phyloP scores from a whole-genome alignment of 2,329 filamentous ascomycete species.

The Pleurostoma richardsiae region DNA sequence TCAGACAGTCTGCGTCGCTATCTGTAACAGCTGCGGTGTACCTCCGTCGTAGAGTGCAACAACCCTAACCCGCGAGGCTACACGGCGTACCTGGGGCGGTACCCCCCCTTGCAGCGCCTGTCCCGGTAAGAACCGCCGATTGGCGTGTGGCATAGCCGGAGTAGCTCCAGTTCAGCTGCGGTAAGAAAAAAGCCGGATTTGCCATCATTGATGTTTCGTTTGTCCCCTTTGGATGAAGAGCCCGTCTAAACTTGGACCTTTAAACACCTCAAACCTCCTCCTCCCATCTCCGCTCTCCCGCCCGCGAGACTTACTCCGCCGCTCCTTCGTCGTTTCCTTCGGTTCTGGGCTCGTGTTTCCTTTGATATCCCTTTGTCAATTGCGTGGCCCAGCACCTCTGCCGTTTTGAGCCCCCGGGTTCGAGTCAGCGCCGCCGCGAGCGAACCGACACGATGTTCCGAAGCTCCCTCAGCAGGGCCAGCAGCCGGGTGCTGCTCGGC shows the following conservation, averaged over 20 bases:
- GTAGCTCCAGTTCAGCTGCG: background rate
- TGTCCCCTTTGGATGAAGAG: background rate
- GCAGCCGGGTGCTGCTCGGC: conserved; percentile 53
- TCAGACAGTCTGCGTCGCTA: no score
- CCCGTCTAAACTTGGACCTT: background rate
- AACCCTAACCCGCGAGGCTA: no score
- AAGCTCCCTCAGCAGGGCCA: conserved; percentile 60
- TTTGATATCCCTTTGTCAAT: background rate
- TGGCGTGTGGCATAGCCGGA: background rate
- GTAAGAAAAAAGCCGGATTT: background rate
- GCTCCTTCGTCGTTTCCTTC: conserved; percentile 29
- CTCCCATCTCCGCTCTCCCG: conserved; percentile 11
- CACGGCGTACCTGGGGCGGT: no score
- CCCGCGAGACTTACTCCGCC: conserved; percentile 42
- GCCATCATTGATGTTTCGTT: conserved; percentile 3
- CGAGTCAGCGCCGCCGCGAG: no score
- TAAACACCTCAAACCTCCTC: conserved; percentile 2
- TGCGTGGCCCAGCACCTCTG: background rate
- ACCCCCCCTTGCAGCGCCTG: background rate
- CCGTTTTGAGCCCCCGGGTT: no score
- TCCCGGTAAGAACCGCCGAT: background rate
- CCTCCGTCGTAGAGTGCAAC: no score
- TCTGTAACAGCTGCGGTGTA: no score
- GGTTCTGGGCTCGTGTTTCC: conserved; percentile 20
- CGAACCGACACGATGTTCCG: conserved; percentile 60